Evolutionary conservation across 2,329 filamentous ascomycete genomes (phyloP).

Genomic region (Arthroderma uncinatum): DNA sequence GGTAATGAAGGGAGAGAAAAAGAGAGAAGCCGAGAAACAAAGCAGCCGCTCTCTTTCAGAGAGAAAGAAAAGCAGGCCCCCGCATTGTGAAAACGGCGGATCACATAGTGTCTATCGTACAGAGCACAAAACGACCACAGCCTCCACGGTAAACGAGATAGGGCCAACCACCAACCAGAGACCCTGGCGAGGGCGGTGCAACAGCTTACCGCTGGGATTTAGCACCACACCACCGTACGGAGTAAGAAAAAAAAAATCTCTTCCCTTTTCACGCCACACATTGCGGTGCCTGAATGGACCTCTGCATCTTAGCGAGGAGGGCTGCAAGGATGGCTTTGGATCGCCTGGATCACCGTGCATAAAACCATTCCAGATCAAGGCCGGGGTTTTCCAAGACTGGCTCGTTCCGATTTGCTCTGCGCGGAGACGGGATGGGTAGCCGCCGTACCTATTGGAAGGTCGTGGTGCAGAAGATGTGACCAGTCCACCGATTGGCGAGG

Average conservation of each 20-base stretch:
- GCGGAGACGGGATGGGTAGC: constrained; percentile 2
- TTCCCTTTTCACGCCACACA: neutral
- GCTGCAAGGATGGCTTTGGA: neutral
- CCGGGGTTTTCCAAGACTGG: neutral
- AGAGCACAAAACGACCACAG: constrained; percentile 2
- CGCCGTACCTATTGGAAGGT: neutral
- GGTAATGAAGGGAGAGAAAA: neutral
- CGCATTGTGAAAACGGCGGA: constrained; percentile 6
- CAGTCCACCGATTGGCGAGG: constrained; percentile 5
- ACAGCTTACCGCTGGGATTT: neutral
- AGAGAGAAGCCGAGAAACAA: neutral
- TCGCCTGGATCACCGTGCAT: constrained; percentile 4
- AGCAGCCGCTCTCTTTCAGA: neutral
- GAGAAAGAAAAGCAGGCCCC: neutral
- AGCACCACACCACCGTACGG: neutral
- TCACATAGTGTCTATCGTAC: constrained; percentile 3
- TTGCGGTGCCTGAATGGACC: neutral
- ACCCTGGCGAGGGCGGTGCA: neutral
- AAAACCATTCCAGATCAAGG: neutral
- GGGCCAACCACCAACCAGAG: neutral
- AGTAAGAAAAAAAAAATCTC: no score
- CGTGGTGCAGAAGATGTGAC: constrained; percentile 5
- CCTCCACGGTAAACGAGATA: neutral
- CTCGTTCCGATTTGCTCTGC: constrained; percentile 2
- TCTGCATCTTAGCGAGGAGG: neutral